Evolutionary conservation across 306 rosid genomes (phyloP).

Genomic region (Gillenia trifoliata): DNA sequence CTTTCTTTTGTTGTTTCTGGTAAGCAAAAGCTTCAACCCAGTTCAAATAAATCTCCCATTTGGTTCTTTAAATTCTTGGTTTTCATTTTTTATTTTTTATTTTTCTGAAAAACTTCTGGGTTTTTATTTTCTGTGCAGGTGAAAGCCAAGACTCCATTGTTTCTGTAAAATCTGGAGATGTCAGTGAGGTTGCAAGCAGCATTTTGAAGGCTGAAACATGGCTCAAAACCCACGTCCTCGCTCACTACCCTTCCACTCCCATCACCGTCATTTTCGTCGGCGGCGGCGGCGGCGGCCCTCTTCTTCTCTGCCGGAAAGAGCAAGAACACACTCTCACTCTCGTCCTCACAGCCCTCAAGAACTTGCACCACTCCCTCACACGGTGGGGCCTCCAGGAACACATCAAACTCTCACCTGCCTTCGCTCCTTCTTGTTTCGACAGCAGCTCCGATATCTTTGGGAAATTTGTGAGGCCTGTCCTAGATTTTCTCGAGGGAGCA

Average conservation of each 20-base stretch:
- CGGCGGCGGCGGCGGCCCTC: background rate
- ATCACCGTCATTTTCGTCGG: conserved; percentile 69
- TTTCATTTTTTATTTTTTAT: background rate
- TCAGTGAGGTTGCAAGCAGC: conserved; percentile 47
- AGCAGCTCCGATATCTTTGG: conserved; percentile 20
- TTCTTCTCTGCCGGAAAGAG: conserved; percentile 36
- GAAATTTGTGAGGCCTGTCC: conserved; percentile 33
- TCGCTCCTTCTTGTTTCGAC: conserved; percentile 34
- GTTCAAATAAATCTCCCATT: conserved; percentile 9
- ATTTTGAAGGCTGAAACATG: conserved; percentile 64
- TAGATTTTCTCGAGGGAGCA: conserved; percentile 33
- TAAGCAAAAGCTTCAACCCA: conserved; percentile 23
- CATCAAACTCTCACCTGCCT: conserved; percentile 56
- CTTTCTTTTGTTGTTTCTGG: conserved; percentile 38
- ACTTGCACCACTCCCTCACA: conserved; percentile 57
- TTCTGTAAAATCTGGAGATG: conserved; percentile 35
- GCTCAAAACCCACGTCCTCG: conserved; percentile 59
- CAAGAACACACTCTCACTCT: conserved; percentile 23
- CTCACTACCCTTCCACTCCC: conserved; percentile 56
- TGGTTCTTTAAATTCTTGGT: background rate
- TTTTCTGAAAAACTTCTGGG: background rate
- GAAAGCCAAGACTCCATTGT: conserved; percentile 52
- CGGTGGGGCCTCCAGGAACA: conserved; percentile 86
- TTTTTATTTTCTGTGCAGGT: conserved; percentile 34
- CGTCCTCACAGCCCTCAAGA: conserved; percentile 51